Conservation (phyloP, 192 early-diverging fungal genomes). For the Jimgerdemannia lactiflua region DNA sequence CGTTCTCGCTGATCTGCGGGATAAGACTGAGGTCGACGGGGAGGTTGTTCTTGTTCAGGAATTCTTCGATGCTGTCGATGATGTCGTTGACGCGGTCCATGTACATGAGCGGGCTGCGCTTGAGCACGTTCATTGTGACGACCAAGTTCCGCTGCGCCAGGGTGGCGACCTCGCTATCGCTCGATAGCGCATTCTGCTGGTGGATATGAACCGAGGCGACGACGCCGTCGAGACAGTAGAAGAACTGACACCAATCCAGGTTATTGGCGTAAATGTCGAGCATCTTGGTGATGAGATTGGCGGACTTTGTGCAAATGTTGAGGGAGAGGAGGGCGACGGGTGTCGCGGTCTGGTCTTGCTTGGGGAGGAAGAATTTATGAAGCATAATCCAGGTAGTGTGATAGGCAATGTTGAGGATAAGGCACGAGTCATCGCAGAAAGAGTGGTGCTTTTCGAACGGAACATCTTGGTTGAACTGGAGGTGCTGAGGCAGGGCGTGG, state of each 20-base stretch:
- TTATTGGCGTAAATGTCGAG: slow-evolving; percentile 28
- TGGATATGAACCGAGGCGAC: slow-evolving; percentile 38
- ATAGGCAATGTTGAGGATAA: slow-evolving; percentile 36
- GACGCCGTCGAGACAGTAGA: slow-evolving; percentile 33
- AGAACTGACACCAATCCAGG: slow-evolving; percentile 38
- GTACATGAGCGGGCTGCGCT: slow-evolving; percentile 27
- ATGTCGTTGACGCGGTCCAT: slow-evolving; percentile 39
- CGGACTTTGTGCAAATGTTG: slow-evolving; percentile 40
- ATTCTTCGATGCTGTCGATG: slow-evolving; percentile 33
- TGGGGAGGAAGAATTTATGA: slow-evolving; percentile 40
- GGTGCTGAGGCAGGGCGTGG: slow-evolving; percentile 22
- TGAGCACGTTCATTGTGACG: slow-evolving; percentile 29
- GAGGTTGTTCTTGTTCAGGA: slow-evolving; percentile 25
- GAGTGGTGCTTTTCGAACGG: slow-evolving; percentile 18
- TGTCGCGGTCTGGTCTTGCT: slow-evolving; percentile 37
- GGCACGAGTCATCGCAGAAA: slow-evolving; percentile 31
- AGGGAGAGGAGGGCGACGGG: slow-evolving; percentile 34
- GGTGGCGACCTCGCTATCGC: slow-evolving; percentile 27
- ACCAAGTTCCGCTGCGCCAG: slow-evolving; percentile 35
- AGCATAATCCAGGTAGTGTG: slow-evolving; percentile 43
- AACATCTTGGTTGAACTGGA: slow-evolving; percentile 30
- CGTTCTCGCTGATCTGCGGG: slow-evolving; percentile 27
- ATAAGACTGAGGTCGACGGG: slow-evolving; percentile 22
- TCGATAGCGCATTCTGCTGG: slow-evolving; percentile 38
- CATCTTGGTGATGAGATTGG: slow-evolving; percentile 36